Evolutionary conservation across 306 rosid species (phyloP).

Genomic region (Glycyrrhiza uralensis): DNA sequence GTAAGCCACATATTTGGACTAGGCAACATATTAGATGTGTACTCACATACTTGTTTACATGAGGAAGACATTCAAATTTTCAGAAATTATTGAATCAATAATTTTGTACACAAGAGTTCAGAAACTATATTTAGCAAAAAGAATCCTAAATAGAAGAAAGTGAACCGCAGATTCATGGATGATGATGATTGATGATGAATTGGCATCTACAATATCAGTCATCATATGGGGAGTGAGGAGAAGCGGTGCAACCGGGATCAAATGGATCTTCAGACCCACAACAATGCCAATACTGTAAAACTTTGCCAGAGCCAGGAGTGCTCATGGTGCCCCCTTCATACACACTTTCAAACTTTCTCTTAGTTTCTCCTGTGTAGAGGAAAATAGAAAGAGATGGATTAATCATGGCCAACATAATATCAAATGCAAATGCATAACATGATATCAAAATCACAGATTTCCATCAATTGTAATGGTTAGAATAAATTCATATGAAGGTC

Average conservation of each 20-base stretch:
- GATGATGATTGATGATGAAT: no score
- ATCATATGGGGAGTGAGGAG: slow-evolving; percentile 79
- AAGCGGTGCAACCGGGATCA: slow-evolving; percentile 77
- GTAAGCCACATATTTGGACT: no score
- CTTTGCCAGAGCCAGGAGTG: slow-evolving; percentile 79
- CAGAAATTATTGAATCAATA: not conserved
- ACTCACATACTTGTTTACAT: not conserved
- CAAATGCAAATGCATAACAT: not conserved
- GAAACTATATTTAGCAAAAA: slow-evolving; percentile 2
- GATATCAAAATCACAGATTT: slow-evolving; percentile 8
- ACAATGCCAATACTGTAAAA: slow-evolving; percentile 94
- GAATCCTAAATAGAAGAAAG: slow-evolving; percentile 12
- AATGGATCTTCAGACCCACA: slow-evolving; percentile 94
- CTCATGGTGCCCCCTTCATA: slow-evolving; percentile 79
- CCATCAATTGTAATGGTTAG: slow-evolving; percentile 5
- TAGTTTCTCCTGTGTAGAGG: slow-evolving; percentile 71
- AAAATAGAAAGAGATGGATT: not conserved
- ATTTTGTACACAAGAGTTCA: slow-evolving; percentile 5
- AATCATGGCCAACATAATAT: slow-evolving; percentile 22
- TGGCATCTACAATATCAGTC: slow-evolving; percentile 40
- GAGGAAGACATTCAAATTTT: not conserved
- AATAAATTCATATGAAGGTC: slow-evolving; percentile 13
- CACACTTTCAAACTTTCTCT: slow-evolving; percentile 94
- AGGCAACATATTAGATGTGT: not conserved
- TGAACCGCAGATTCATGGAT: slow-evolving; percentile 15